A percentile compares a stretch with the other conserved stretches of the same genome.
phyloP scores from a whole-genome alignment of 2,329 filamentous ascomycete species.

The Fusarium luffae region DNA sequence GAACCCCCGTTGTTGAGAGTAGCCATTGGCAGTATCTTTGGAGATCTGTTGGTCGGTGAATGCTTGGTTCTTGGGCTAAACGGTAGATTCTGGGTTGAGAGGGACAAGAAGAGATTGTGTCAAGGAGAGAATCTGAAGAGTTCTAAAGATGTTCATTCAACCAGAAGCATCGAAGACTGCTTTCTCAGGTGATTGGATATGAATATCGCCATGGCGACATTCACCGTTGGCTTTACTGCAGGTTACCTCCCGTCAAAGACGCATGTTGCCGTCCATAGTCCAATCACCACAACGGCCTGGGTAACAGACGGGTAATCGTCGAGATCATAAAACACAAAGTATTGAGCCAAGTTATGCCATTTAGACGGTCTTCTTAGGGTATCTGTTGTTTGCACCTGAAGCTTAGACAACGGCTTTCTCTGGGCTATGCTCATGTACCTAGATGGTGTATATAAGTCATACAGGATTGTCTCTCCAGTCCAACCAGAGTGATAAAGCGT shows the following conservation, averaged over 20 bases:
- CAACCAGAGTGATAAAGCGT: not conserved
- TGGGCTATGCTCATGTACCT: not conserved
- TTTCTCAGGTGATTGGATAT: not conserved
- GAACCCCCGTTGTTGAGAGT: not conserved
- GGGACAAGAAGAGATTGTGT: not conserved
- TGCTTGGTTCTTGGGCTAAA: not conserved
- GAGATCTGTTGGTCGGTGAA: not conserved
- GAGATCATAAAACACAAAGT: not conserved
- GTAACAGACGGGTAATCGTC: no score
- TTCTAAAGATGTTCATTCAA: not conserved
- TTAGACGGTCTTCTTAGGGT: not conserved
- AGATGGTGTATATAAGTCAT: no score
- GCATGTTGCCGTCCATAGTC: not conserved
- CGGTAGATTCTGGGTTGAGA: not conserved
- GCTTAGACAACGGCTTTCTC: not conserved
- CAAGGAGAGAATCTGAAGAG: not conserved
- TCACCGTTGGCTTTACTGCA: constrained; percentile 3
- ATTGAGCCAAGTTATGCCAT: not conserved
- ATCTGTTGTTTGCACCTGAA: not conserved
- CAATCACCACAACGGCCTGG: not conserved
- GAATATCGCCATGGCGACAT: constrained; percentile 1
- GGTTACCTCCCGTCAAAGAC: not conserved
- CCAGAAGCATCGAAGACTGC: not conserved
- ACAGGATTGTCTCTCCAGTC: not conserved
- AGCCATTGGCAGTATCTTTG: not conserved